A percentile compares a stretch with the other conserved stretches of the same genome.
Conservation (phyloP, 495 filamentous ascomycete species). For the Jackrogersella minutella region DNA sequence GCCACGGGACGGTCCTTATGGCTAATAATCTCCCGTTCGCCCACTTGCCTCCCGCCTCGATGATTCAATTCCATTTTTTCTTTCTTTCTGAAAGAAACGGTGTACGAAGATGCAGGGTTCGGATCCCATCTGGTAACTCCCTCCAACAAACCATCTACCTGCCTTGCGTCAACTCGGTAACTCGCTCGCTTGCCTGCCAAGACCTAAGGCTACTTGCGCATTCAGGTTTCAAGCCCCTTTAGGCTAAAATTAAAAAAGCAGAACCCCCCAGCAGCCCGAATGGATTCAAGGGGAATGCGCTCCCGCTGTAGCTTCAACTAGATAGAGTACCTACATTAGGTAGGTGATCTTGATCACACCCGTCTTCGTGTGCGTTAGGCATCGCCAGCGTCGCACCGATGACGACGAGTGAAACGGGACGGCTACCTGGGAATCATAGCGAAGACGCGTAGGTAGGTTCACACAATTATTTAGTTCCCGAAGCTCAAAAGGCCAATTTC, state of each 20-base stretch:
- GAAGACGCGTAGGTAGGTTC: neutral
- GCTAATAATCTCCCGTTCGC: slow-evolving; percentile 4
- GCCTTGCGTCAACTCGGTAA: slow-evolving; percentile 11
- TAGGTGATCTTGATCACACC: slow-evolving; percentile 28
- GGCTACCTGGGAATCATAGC: neutral
- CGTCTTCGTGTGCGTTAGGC: slow-evolving; percentile 23
- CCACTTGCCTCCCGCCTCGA: neutral
- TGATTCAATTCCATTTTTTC: neutral
- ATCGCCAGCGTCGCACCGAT: slow-evolving; percentile 34
- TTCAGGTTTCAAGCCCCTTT: slow-evolving; percentile 24
- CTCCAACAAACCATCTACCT: neutral
- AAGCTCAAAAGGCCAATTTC: neutral
- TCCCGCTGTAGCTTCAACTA: slow-evolving; percentile 10
- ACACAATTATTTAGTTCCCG: neutral
- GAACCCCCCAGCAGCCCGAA: neutral
- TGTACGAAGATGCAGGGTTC: slow-evolving; percentile 4
- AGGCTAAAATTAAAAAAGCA: slow-evolving; percentile 23
- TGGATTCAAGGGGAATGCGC: slow-evolving; percentile 1
- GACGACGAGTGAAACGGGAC: slow-evolving; percentile 24
- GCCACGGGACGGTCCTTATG: slow-evolving; percentile 28
- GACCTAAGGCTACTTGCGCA: slow-evolving; percentile 1
- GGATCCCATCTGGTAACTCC: neutral
- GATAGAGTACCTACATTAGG: slow-evolving; percentile 20
- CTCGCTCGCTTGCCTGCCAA: slow-evolving; percentile 11
- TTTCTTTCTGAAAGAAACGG: neutral